Evolutionary conservation across 2,329 filamentous ascomycete genomes (phyloP), one percentile per base, ranked within the genome.

Genomic region (Penicillium sp.): DNA sequence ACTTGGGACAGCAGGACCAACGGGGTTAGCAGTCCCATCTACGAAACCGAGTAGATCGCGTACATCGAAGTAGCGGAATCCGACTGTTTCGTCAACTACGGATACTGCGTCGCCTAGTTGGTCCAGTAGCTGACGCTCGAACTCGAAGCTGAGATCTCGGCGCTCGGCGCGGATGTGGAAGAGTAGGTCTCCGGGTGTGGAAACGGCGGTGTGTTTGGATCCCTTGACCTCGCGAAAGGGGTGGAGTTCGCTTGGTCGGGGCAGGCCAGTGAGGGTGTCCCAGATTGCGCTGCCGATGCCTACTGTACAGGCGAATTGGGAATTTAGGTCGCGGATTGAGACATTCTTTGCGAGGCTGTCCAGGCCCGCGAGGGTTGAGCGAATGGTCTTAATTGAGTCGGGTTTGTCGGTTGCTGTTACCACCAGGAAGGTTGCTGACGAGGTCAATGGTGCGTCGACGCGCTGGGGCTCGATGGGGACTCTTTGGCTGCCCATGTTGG

Each of bases 1-100:
- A 1, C 71, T 71, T 0, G 71, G 64, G 0, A 84, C 74, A 1
- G 71, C 77, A 0, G 73, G 64, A 0, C 82, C 82, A 0, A 80
- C 75, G 0, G 84, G 84, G 60, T 86, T 86, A 2, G 84, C 84
- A 0, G 83, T 86, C 16, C 84, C 84, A 56, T 86, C 84, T 3
- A 86, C 82, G 52, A 86, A 86, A 1, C 84, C 84, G 0, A 86
- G 76, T 0, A 86, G 76, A 58, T 86, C 83, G 1, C 84, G 81
- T 0, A 80, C 77, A 59, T 86, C 84, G 57, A 85, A 85, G 67
- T 86, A 86, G 3, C 84, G 79, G 68, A 86, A 86, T 0, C 84
- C 84, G 1, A 76, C 71, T 0, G 84, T 86, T 54, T 80, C 79
- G 50, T 86, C 84, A 1, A 79, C 73, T 1, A 84, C 75, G 0